Percentiles rank a stretch among this genome's conserved stretches.
Evolutionary conservation across 495 filamentous ascomycete genomes (phyloP).

Genomic region (Penicillium dipodomyicola): DNA sequence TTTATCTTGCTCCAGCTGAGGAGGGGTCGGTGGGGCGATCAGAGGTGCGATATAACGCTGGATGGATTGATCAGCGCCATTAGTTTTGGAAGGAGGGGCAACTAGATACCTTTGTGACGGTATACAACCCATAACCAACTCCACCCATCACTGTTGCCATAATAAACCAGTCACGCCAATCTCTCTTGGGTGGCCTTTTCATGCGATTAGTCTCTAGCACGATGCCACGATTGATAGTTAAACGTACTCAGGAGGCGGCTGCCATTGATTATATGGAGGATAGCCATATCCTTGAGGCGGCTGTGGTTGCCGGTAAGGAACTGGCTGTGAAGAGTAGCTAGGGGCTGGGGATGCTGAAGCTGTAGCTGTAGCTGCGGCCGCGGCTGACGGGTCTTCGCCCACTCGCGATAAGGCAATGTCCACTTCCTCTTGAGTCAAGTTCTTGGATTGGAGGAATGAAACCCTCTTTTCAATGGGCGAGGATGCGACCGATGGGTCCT

Average conservation of each 20-base stretch:
- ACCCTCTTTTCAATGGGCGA: slow-evolving; percentile 90
- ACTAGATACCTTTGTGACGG: slow-evolving; percentile 68
- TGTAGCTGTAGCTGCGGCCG: slow-evolving; percentile 25
- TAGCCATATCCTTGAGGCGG: slow-evolving; percentile 67
- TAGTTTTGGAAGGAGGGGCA: neutral
- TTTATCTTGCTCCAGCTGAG: slow-evolving; percentile 91
- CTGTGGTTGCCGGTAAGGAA: slow-evolving; percentile 50
- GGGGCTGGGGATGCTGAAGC: slow-evolving; percentile 37
- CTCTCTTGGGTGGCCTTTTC: slow-evolving; percentile 62
- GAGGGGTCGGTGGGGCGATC: slow-evolving; percentile 88
- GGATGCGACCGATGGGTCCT: slow-evolving; percentile 85
- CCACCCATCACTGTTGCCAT: slow-evolving; percentile 90
- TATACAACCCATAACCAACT: slow-evolving; percentile 82
- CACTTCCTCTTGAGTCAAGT: slow-evolving; percentile 93
- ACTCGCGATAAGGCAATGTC: slow-evolving; percentile 76
- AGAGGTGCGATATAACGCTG: slow-evolving; percentile 88
- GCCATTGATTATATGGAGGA: slow-evolving; percentile 67
- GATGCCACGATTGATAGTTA: neutral
- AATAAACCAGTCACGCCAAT: slow-evolving; percentile 99
- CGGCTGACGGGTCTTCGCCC: slow-evolving; percentile 53
- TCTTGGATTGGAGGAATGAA: slow-evolving; percentile 93
- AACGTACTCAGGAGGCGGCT: slow-evolving; percentile 62
- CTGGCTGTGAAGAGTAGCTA: slow-evolving; percentile 51
- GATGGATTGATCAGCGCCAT: slow-evolving; percentile 13
- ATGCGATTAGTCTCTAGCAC: slow-evolving; percentile 17